These are phyloP conservation scores for Sarocladium oryzae DNA, from an alignment of 2,329 filamentous ascomycete species.

Conservation along the genomic window DNA sequence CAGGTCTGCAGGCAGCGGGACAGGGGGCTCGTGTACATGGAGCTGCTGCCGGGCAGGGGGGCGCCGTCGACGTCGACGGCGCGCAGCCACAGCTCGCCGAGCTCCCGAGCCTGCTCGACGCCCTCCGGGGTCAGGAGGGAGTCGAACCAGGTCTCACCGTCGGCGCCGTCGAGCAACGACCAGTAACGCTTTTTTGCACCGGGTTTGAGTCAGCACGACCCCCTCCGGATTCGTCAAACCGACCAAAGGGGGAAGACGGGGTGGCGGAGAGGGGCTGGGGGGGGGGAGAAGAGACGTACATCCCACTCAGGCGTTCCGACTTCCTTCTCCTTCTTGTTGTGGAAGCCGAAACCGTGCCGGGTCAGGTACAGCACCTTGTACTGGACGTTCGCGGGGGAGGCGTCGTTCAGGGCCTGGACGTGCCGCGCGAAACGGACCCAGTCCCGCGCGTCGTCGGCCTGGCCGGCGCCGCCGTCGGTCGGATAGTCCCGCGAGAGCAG, in stretches of 20 bases:
- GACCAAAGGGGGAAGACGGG: background rate
- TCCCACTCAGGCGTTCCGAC: conserved; percentile 54
- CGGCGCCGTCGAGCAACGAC: conserved; percentile 33
- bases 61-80: conserved; percentile 39
- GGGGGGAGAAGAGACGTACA: no score
- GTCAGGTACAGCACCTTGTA: conserved; percentile 51
- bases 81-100: conserved; percentile 44
- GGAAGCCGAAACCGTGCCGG: conserved; percentile 49
- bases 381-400: conserved; percentile 30
- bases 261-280: no score
- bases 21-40: conserved; percentile 52
- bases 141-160: conserved; percentile 32
- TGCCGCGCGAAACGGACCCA: conserved; percentile 47
- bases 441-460: conserved; percentile 31
- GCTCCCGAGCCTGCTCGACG: conserved; percentile 43
- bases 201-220: background rate
- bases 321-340: conserved; percentile 44
- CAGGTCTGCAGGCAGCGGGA: conserved; percentile 53
- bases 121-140: conserved; percentile 46
- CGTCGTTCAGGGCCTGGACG: conserved; percentile 38
- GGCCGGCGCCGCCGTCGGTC: conserved; percentile 26
- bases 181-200: conserved; percentile 25
- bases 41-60: conserved; percentile 43
- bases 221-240: background rate
- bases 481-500: conserved; percentile 45